Evolutionary conservation across 768 basidiomycete species (phyloP), one percentile per base, ranked within the genome.

Genomic region (Collybiopsis luxurians): DNA sequence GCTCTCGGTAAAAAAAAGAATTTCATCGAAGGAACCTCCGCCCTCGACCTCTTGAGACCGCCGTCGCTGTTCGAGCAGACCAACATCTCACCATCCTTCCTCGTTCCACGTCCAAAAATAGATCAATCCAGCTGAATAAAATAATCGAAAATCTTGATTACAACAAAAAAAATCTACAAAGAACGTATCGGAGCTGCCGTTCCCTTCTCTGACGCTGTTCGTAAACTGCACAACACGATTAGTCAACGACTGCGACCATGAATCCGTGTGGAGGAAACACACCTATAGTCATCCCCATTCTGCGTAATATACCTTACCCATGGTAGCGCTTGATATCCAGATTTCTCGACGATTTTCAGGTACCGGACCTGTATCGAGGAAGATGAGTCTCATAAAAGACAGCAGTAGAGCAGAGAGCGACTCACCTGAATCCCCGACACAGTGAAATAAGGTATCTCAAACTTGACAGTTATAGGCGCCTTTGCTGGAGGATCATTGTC

Each of bases 391-490:
- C 13, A 24, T 7, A 36, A 30, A 36, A 26, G n/a, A 21, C 27
- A n/a, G 36, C 15, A 55, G 11, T 17, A n/a, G 17, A 36, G n/a
- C 6, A 12, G 15, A 21, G 31, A 47, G 19, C 10, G 12, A 23
- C 30, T n/a, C 17, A 55, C 54, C 43, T 98, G 96, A 57, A 98
- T 95, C 3, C 95, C 95, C 0, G 94, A 95, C 4, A 97, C 94
- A 0, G 96, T 98, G 70, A 98, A 98, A 74, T 98, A 98, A 0
- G 97, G 96, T 40, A 99, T 98, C 75, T 98, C 96, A 61, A 95
- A 99, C 72, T 93, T 95, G 69, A 98, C 96, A 0, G 92, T 92
- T 60, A 98, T 97, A 1, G 97, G 97, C 10, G 95, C 87, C 21
- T 93, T 89, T 66, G 93, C 92, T 17, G 54, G 44, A 5, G 54